phyloP scores from a whole-genome alignment of 1,139 yeast species.

The Hansenula lynferdii region DNA sequence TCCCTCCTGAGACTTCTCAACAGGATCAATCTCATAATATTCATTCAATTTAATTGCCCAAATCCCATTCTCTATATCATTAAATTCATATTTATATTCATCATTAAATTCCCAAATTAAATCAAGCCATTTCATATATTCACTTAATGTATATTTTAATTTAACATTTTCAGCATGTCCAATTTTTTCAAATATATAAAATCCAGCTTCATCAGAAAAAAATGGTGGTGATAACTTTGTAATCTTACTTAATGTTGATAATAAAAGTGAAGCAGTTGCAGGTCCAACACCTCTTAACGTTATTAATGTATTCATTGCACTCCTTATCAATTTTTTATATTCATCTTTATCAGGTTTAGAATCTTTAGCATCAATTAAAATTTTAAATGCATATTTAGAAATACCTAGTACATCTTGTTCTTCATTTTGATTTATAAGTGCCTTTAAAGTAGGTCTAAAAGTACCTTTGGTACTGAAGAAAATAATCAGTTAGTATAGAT shows the following conservation, averaged over 20 bases:
- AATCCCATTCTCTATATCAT: constrained; percentile 18
- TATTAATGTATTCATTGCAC: constrained; percentile 7
- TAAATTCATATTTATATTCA: constrained; percentile 8
- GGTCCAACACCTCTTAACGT: constrained; percentile 22
- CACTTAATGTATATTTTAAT: constrained; percentile 16
- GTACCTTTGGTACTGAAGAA: constrained; percentile 18
- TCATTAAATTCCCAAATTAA: constrained; percentile 10
- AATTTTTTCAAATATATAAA: constrained; percentile 7
- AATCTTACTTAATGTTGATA: constrained; percentile 12
- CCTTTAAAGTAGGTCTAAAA: constrained; percentile 20
- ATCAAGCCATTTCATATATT: constrained; percentile 12
- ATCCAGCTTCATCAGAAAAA: constrained; percentile 21
- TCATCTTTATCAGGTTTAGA: constrained; percentile 4
- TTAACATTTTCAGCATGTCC: constrained; percentile 7
- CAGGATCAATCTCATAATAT: background rate
- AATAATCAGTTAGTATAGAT: background rate
- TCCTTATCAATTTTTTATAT: constrained; percentile 10
- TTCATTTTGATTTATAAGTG: constrained; percentile 16
- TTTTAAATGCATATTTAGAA: constrained; percentile 10
- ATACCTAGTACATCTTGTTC: constrained; percentile 8
- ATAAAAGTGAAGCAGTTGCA: constrained; percentile 21
- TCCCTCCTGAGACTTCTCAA: too few species aligned
- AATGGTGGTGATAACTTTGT: constrained; percentile 20
- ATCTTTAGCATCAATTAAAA: constrained; percentile 3
- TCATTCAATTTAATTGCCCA: constrained; percentile 15